phyloP scores from a whole-genome alignment of 164 flowering plant genomes.

The Dillenia turbinata region DNA sequence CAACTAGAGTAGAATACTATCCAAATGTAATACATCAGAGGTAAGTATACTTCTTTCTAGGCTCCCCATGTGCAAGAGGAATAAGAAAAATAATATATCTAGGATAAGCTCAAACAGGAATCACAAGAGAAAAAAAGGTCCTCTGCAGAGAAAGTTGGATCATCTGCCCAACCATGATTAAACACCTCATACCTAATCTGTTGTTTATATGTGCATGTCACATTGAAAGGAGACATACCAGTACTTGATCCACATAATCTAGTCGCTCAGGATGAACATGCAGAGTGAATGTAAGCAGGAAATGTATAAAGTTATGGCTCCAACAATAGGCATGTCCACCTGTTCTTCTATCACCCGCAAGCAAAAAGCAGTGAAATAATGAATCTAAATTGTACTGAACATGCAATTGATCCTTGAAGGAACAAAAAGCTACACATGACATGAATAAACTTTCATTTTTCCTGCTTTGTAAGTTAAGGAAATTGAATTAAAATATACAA shows the following conservation, averaged over 20 bases:
- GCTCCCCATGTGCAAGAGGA: too few relatives aligned
- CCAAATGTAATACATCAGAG: too few relatives aligned
- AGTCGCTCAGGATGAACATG: conserved; percentile 98
- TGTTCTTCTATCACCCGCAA: conserved; percentile 96
- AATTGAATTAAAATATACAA: too few relatives aligned
- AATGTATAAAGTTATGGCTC: conserved; percentile 76
- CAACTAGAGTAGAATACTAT: too few relatives aligned
- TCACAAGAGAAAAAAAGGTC: neutral
- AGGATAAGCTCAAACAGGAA: neutral
- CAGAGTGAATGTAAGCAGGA: conserved; percentile 95
- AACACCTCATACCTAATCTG: neutral
- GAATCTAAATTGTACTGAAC: neutral
- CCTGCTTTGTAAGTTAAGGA: too few relatives aligned
- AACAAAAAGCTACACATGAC: too few relatives aligned
- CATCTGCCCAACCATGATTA: neutral
- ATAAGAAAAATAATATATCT: too few relatives aligned
- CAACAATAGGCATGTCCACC: conserved; percentile 77
- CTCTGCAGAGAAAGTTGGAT: neutral
- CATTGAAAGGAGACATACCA: conserved; percentile 50
- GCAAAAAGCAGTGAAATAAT: conserved; percentile 4
- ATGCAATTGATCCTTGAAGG: too few relatives aligned
- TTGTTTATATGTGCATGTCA: neutral
- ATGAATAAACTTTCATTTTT: too few relatives aligned
- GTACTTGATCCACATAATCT: conserved; percentile 95
- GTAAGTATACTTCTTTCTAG: too few relatives aligned